These are phyloP conservation scores for Hyaloscypha finlandica DNA, from an alignment of 495 filamentous ascomycete genomes.

Conservation along the genomic window DNA sequence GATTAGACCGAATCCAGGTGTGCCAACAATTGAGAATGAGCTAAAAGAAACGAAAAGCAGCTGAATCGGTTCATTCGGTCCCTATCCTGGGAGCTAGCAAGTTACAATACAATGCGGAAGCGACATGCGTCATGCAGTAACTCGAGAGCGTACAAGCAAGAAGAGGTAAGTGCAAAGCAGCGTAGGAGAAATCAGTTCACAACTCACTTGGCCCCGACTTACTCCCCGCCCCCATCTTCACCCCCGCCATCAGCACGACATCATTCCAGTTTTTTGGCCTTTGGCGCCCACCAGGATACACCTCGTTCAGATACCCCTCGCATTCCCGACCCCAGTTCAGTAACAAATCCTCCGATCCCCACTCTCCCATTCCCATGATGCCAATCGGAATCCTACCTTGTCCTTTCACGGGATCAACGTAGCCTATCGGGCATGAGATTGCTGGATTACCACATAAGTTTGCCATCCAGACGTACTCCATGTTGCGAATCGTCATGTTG, in stretches of 20 bases:
- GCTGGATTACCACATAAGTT: constrained; percentile 82
- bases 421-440: constrained; percentile 78
- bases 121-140: too few relatives aligned
- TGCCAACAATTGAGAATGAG: too few relatives aligned
- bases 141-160: too few relatives aligned
- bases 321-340: constrained; percentile 72
- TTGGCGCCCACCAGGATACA: constrained; percentile 38
- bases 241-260: constrained; percentile 24
- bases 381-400: constrained; percentile 65
- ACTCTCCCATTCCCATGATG: constrained; percentile 88
- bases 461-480: constrained; percentile 88
- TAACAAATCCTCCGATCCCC: constrained; percentile 81
- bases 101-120: too few relatives aligned
- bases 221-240: not conserved
- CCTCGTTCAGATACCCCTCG: constrained; percentile 56
- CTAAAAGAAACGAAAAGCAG: too few relatives aligned
- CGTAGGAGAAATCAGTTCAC: too few relatives aligned
- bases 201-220: not conserved
- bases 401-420: constrained; percentile 44
- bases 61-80: too few relatives aligned
- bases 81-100: too few relatives aligned
- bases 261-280: constrained; percentile 49
- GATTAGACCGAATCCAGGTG: too few relatives aligned
- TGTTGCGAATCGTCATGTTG: constrained; percentile 70
- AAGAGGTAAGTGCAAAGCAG: too few relatives aligned